A percentile compares a stretch with the other conserved stretches of the same genome.
Conservation (phyloP, 148 eudicot species). For the Linanthus parryae region DNA sequence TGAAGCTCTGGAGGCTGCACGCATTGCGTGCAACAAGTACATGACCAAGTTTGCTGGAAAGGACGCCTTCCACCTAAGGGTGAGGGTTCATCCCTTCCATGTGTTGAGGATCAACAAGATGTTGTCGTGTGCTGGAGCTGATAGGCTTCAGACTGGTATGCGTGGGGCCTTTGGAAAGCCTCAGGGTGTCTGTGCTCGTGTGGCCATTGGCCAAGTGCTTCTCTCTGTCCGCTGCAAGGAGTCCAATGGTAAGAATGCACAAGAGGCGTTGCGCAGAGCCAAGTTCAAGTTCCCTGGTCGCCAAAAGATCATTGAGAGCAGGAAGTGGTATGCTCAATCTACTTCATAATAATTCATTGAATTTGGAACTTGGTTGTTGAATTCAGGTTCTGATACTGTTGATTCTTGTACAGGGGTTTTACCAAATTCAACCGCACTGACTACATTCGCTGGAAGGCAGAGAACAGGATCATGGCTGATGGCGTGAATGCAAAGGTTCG, state of each 20-base stretch:
- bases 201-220: slow-evolving; percentile 42
- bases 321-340: slow-evolving; percentile 30
- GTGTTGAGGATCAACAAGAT: slow-evolving; percentile 42
- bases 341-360: not conserved
- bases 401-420: not conserved
- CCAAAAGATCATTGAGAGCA: slow-evolving; percentile 50
- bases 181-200: slow-evolving; percentile 35
- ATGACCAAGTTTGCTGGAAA: slow-evolving; percentile 47
- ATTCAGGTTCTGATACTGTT: not conserved
- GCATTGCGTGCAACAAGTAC: slow-evolving; percentile 50
- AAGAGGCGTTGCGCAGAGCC: slow-evolving; percentile 43
- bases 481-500: not conserved
- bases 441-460: not conserved
- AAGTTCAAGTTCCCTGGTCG: slow-evolving; percentile 54
- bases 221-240: slow-evolving; percentile 46
- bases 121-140: slow-evolving; percentile 52
- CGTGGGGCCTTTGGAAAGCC: slow-evolving; percentile 49
- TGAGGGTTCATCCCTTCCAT: slow-evolving; percentile 46
- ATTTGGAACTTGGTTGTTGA: not conserved
- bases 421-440: not conserved
- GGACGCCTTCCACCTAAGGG: slow-evolving; percentile 49
- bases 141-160: slow-evolving; percentile 55
- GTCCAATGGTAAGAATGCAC: slow-evolving; percentile 29
- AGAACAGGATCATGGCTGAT: not conserved
- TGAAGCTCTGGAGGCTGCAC: slow-evolving; percentile 48